phyloP scores from a whole-genome alignment of 345 rosid genomes.

The Lenwebbia sp. region DNA sequence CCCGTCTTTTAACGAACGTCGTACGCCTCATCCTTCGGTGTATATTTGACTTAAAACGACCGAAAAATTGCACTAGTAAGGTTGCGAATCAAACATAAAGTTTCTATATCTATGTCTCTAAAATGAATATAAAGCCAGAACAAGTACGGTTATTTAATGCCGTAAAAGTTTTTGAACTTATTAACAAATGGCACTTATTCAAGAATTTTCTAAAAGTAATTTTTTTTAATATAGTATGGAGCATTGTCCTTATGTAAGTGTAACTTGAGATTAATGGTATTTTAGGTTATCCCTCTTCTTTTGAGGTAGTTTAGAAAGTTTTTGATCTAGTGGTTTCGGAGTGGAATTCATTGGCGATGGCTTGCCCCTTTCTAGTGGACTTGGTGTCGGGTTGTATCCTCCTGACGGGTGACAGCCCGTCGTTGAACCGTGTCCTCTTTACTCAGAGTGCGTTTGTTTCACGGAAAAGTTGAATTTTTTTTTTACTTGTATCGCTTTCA shows the following conservation, averaged over 20 bases:
- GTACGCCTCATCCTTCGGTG: not conserved
- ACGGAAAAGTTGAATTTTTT: no score
- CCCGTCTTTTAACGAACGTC: not conserved
- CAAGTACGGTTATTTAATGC: not conserved
- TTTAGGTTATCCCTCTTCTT: not conserved
- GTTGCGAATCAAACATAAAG: not conserved
- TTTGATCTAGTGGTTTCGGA: not conserved
- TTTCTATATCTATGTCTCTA: not conserved
- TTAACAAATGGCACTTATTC: not conserved
- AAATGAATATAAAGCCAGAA: not conserved
- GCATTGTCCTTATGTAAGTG: not conserved
- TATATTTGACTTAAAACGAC: not conserved
- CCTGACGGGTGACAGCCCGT: fast-evolving
- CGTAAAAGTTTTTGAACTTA: not conserved
- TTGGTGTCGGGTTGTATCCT: not conserved
- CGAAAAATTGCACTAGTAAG: not conserved
- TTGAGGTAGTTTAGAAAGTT: not conserved
- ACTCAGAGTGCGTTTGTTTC: no score
- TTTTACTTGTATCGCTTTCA: no score
- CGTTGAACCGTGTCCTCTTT: not conserved
- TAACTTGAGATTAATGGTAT: not conserved
- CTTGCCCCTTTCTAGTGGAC: not conserved
- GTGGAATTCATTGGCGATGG: not conserved
- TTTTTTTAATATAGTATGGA: not conserved
- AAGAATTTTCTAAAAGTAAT: not conserved